Percentiles rank a stretch among this genome's conserved stretches.
phyloP scores from a whole-genome alignment of 2,329 filamentous ascomycete genomes.

The Cordyceps sp. region DNA sequence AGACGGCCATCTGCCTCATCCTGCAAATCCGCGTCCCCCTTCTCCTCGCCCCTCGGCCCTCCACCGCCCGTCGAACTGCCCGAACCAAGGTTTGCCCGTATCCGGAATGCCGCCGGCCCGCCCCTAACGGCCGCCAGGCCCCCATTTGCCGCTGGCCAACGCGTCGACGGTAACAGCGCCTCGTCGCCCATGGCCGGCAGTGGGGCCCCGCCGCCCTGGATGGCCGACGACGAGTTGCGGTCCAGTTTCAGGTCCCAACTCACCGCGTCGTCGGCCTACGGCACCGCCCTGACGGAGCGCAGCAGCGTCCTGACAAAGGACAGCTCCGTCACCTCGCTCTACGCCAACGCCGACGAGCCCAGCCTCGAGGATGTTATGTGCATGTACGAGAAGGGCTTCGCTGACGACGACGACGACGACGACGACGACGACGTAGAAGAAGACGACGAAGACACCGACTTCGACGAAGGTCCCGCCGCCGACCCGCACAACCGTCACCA shows the following conservation, averaged over 20 bases:
- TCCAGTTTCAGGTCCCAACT: slow-evolving; percentile 40
- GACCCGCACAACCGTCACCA: neutral
- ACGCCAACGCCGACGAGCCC: slow-evolving; percentile 34
- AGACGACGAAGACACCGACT: slow-evolving; percentile 1
- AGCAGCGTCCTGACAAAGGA: slow-evolving; percentile 69
- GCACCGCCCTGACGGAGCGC: slow-evolving; percentile 54
- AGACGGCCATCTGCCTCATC: slow-evolving; percentile 31
- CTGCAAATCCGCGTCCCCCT: slow-evolving; percentile 26
- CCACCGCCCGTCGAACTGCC: slow-evolving; percentile 23
- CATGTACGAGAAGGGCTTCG: slow-evolving; percentile 50
- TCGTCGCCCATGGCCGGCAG: slow-evolving; percentile 14
- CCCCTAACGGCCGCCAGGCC: slow-evolving; percentile 11
- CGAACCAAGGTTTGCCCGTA: slow-evolving; percentile 14
- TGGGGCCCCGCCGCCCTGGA: slow-evolving; percentile 26
- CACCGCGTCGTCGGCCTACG: slow-evolving; percentile 38
- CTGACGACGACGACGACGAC: slow-evolving; percentile 23
- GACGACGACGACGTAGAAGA: slow-evolving; percentile 11
- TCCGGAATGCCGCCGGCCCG: slow-evolving; percentile 11
- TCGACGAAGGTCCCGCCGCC: neutral
- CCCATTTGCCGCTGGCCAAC: slow-evolving; percentile 12
- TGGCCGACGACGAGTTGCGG: slow-evolving; percentile 33
- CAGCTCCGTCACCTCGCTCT: slow-evolving; percentile 53
- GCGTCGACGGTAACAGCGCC: too few relatives aligned
- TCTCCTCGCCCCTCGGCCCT: slow-evolving; percentile 23
- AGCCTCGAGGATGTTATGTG: slow-evolving; percentile 54